phyloP scores from a whole-genome alignment of 2,329 filamentous ascomycete species.

The Aquanectria penicillioides region DNA sequence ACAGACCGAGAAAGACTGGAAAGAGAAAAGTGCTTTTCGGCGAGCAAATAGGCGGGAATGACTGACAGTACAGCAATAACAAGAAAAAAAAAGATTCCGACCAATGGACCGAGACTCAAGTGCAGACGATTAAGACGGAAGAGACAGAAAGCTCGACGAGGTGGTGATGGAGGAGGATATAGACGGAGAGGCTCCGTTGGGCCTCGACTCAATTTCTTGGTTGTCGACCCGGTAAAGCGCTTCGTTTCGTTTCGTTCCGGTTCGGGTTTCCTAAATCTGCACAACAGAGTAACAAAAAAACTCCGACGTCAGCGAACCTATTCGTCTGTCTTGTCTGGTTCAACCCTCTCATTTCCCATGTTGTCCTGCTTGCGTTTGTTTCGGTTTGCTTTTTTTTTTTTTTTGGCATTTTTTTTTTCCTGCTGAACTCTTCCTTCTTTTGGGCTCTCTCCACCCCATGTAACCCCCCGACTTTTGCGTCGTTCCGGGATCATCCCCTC shows the following conservation, averaged over 20 bases:
- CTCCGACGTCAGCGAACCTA: neutral
- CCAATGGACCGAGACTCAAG: neutral
- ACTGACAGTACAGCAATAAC: neutral
- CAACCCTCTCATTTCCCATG: neutral
- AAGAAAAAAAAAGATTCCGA: constrained; percentile 1
- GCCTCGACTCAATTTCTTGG: constrained; percentile 12
- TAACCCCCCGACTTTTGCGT: constrained; percentile 5
- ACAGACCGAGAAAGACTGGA: neutral
- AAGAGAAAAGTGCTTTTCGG: neutral
- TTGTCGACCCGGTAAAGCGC: neutral
- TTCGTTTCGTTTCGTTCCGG: neutral
- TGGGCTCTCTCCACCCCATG: neutral
- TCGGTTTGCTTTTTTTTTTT: neutral
- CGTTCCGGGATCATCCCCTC: constrained; percentile 21
- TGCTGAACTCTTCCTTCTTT: neutral
- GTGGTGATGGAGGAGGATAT: constrained; percentile 3
- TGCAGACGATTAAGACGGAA: constrained; percentile 1
- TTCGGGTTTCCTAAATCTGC: constrained; percentile 4
- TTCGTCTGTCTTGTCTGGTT: neutral
- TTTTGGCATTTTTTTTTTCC: neutral
- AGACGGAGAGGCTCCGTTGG: constrained; percentile 1
- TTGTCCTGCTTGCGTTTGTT: no score
- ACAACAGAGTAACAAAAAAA: neutral
- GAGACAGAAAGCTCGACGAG: constrained; percentile 5
- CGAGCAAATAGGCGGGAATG: neutral